Conservation (phyloP, 768 basidiomycete species). For the Termitomyces sp. region DNA sequence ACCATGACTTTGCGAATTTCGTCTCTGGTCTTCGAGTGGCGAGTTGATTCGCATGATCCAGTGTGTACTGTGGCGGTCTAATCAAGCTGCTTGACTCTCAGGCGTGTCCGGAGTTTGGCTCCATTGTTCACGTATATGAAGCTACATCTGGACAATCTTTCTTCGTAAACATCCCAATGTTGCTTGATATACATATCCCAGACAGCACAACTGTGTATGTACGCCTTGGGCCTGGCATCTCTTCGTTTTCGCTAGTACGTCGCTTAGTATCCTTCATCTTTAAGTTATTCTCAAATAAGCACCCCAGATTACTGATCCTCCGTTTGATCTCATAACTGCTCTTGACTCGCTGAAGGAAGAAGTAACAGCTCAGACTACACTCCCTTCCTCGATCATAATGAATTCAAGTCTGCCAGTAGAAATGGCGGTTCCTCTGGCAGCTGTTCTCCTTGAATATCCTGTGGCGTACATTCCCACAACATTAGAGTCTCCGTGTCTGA, state of each 20-base stretch:
- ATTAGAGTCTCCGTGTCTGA: conserved; percentile 35
- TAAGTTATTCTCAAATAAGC: not conserved
- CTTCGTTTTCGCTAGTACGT: conserved; percentile 11
- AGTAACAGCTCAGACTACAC: not conserved
- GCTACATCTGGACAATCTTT: conserved; percentile 48
- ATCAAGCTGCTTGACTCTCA: not conserved
- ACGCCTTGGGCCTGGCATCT: conserved; percentile 11
- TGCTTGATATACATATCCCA: conserved; percentile 6
- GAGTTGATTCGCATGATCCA: conserved; percentile 5
- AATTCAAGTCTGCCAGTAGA: conserved; percentile 21
- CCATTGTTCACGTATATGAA: conserved; percentile 45
- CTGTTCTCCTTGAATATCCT: conserved; percentile 58
- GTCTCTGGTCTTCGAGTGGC: conserved; percentile 37
- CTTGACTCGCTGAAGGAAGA: conserved; percentile 10
- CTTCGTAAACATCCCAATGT: conserved; percentile 40
- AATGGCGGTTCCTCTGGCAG: conserved; percentile 50
- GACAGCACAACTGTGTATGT: conserved; percentile 11
- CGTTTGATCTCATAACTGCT: conserved; percentile 9
- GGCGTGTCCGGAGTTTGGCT: conserved; percentile 27
- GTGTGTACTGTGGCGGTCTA: not conserved
- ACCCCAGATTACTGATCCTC: conserved; percentile 16
- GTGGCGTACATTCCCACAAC: conserved; percentile 43
- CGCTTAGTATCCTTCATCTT: not conserved
- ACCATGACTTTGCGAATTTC: conserved; percentile 30
- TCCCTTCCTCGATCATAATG: conserved; percentile 24